Base-by-base conservation (phyloP, 2,329 filamentous ascomycete genomes). In the Ascochyta koolunga region DNA sequence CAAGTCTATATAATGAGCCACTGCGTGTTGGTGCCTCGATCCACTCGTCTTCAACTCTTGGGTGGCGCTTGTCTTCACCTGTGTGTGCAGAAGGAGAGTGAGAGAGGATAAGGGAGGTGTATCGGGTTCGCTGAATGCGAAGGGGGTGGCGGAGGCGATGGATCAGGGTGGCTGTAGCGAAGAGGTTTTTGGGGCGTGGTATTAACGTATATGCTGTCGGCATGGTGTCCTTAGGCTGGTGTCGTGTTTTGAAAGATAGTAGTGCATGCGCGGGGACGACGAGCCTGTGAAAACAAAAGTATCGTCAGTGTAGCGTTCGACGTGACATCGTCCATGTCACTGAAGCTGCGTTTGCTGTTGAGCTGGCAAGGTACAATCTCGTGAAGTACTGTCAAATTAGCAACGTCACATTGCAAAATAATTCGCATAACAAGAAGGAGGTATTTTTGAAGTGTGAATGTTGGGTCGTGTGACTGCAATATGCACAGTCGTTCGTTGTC, bases 111-210 rank as follows among this genome's bases (percentile, higher is more conserved):
- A 9, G n/a, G 4, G 24, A 21, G 21, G 13, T 0, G 13, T 43
- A 16, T 42, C 50, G 22, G 35, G 25, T n/a, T 10, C 44, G 33
- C 8, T 51, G 56, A 10, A 46, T 43, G n/a, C 39, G 54, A 9
- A 65, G 50, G 16, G 55, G 46, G 40, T 60, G 50, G 15, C 47
- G 44, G 19, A 66, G 54, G 36, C 57, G 56, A 24, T 53, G 46
- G 16, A 57, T 11, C 3, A 64, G 48, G 13, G 43, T 43, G 19
- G 58, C 56, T 55, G 61, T 62, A 11, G 35, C 42, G 13, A 39
- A 47, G 18, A 48, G 18, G 10, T 49, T 32, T 2, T 33, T 31
- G n/a, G 29, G 21, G n/a, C 47, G 39, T 22, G 42, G 22, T 32
- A 32, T 42, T 10, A 43, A 18, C 8, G 16, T 54, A 22, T 33